Evolutionary conservation across 225 moss, liverwort and hornwort species (phyloP).

Genomic region (Asterella californica): DNA sequence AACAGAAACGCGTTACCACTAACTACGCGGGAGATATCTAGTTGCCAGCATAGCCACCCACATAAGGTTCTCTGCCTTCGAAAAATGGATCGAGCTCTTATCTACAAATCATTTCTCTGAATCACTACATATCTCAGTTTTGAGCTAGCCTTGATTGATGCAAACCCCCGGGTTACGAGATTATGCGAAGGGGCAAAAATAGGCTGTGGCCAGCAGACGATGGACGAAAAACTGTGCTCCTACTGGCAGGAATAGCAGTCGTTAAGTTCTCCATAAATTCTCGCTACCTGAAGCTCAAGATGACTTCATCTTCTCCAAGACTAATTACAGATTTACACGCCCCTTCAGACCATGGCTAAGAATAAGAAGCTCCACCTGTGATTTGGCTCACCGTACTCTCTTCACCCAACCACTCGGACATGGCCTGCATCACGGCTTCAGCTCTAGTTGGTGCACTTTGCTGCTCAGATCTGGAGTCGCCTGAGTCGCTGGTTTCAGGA

Average conservation of each 20-base stretch:
- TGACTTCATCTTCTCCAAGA: neutral
- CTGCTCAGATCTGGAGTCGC: slow-evolving; percentile 38
- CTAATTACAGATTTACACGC: neutral
- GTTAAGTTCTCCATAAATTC: neutral
- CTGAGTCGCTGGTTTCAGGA: slow-evolving; percentile 41
- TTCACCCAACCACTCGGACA: slow-evolving; percentile 87
- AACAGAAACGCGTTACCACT: too few species aligned
- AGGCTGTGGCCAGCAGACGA: neutral
- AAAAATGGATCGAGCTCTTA: neutral
- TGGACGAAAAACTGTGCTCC: neutral
- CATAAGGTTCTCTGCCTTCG: neutral
- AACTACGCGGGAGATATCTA: too few species aligned
- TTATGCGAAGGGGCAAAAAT: neutral
- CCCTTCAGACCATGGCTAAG: neutral
- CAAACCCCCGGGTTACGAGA: neutral
- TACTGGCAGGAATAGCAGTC: neutral
- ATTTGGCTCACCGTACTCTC: slow-evolving; percentile 37
- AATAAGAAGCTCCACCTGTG: slow-evolving; percentile 2
- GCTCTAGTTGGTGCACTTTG: slow-evolving; percentile 44
- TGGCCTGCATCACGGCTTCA: slow-evolving; percentile 80
- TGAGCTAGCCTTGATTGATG: neutral
- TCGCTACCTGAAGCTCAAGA: neutral
- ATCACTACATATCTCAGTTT: neutral
- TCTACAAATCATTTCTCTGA: neutral
- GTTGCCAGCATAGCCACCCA: too few species aligned